Base-by-base conservation (phyloP, 805 yeast genomes). In the Pichia ethanolica region DNA sequence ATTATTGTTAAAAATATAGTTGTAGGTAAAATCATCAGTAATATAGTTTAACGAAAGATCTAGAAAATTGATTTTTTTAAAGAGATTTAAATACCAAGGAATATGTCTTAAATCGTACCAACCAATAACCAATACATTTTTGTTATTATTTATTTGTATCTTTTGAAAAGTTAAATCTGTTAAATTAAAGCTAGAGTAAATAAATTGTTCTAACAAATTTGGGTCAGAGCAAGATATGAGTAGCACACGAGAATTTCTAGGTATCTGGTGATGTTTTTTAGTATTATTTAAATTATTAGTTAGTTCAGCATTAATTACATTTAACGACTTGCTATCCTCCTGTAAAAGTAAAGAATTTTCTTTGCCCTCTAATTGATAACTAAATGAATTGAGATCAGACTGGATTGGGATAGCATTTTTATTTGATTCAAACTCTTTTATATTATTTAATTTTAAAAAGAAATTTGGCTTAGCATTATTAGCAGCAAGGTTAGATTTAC, bases 71-170 rank as follows among this genome's bases (percentile, higher is more conserved):
- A 40, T 20, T 10, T 20, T 20, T 20, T 20, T 20, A 20, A 20
- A 20, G 20, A 20, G 20, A 3, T 20, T 20, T 20, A 20, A 2
- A 20, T 20, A 20, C 20, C 20, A 34, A 5, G 51, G n/a, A 12
- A 64, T 53, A 38, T 56, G 55, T 27, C 62, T 51, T 8, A 59
- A 41, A 40, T 64, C 68, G 51, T 53, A 65, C 68, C 68, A 65
- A 1, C 65, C 67, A 41, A 63, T 56, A 2, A 51, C 55, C n/a
- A 57, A 45, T 8, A 48, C 42, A 3, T 35, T 26, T 11, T 39
- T 48, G 4, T 48, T 35, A 6, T 30, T 28, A 5, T 56, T 10
- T 5, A n/a, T 20, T 10, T 42, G 3, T n/a, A 46, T 28, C 33
- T 43, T 45, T 13, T 46, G 26, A 4, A 40, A 35, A 3, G 47